Base-by-base conservation (phyloP, 257 asterid genomes). In the Paulownia fortunei region DNA sequence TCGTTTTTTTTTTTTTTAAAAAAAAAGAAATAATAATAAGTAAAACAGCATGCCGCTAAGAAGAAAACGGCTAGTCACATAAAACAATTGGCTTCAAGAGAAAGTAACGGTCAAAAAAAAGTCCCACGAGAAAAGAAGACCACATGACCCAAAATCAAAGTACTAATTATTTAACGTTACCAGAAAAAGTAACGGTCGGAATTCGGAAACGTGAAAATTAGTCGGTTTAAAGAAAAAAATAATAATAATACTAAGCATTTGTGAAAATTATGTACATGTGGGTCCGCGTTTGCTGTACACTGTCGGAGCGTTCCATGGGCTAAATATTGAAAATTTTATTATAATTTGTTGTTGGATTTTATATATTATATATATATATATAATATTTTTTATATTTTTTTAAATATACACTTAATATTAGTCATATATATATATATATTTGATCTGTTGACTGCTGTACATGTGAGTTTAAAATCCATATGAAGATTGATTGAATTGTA, bases 21-120 rank as follows among this genome's bases (percentile, higher is more conserved):
- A 13, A 12, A 0, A 8, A 18, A 0, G 19, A 65, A 36, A 30
- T 18, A 51, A 69, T 15, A 13, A 71, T 21, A 21, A 11, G 6
- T 7, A 47, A 39, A 65, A 36, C 67, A 52, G 79, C 24, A 62
- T 52, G 67, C 64, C 41, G 68, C 60, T n/a, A 16, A 18, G 37
- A 26, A 56, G 70, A 27, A 66, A 69, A 77, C 32, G 54, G 58
- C 41, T 11, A 6, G 39, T 30, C 39, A 4, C 69, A 1, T 8
- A 46, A 60, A 60, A 78, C 77, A 78, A 70, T 32, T 8, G 66
- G 47, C 58, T 23, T 67, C 19, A 51, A 52, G 10, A n/a, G 9
- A 46, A 36, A 23, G 59, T 36, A 77, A 69, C 59, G 39, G 82
- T 78, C 82, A 66, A 76, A 54, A 44, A 27, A 16, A 63, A 49